Evolutionary conservation across 1,284 basidiomycete species (phyloP).

Genomic region (Meripilus lineatus): DNA sequence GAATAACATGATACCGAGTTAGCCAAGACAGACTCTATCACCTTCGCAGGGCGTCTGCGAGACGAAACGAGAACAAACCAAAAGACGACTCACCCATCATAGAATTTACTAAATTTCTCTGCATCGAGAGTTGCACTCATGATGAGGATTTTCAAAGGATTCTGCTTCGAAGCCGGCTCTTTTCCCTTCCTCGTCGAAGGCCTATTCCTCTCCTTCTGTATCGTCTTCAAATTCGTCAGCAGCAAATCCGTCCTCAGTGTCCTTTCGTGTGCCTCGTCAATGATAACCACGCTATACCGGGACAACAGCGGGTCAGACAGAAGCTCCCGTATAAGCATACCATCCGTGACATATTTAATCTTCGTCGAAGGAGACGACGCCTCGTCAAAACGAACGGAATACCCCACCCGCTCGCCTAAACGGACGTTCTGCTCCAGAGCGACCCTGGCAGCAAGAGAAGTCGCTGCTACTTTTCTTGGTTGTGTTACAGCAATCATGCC

Average conservation of each 20-base stretch:
- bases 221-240: constrained; percentile 88
- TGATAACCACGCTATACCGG: constrained; percentile 85
- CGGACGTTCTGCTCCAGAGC: constrained; percentile 74
- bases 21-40: too few species aligned
- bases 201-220: constrained; percentile 66
- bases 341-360: constrained; percentile 96
- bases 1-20: constrained; percentile 9
- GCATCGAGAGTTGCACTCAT: constrained; percentile 99
- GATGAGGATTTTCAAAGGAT: constrained; percentile 84
- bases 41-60: too few species aligned
- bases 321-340: constrained; percentile 92
- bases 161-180: constrained; percentile 32
- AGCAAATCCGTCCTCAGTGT: constrained; percentile 93
- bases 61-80: too few species aligned
- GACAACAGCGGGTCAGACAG: constrained; percentile 74
- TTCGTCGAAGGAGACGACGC: constrained; percentile 63
- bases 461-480: constrained; percentile 91
- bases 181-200: constrained; percentile 34
- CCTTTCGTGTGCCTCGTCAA: constrained; percentile 98
- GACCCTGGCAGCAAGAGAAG: constrained; percentile 87
- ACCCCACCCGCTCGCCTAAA: constrained; percentile 80
- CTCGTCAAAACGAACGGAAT: constrained; percentile 96
- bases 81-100: constrained; percentile 58
- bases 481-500: constrained; percentile 88
- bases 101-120: constrained; percentile 89